phyloP scores from a whole-genome alignment of 352 stramenopile species.

The Phytophthora kernoviae region DNA sequence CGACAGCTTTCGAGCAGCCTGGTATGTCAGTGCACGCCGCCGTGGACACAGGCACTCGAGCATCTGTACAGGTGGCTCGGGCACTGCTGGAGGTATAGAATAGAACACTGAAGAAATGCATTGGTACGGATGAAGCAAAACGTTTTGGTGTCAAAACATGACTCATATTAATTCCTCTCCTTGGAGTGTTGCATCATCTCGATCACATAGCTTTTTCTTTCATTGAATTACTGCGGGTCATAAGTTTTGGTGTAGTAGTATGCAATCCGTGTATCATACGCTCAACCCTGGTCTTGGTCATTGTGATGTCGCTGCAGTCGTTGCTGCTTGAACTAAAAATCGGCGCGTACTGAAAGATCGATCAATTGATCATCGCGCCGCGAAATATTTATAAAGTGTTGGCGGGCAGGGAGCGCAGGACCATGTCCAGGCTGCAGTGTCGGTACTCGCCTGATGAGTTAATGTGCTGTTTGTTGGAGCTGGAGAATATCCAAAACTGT shows the following conservation, averaged over 20 bases:
- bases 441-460: slow-evolving; percentile 18
- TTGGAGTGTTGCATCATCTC: not conserved
- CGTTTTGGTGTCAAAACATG: not conserved
- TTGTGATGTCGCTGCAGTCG: slow-evolving; percentile 20
- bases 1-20: slow-evolving; percentile 80
- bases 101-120: not conserved
- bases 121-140: not conserved
- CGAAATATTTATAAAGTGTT: slow-evolving; percentile 56
- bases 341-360: slow-evolving; percentile 20
- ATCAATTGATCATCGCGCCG: slow-evolving; percentile 20
- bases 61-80: slow-evolving; percentile 50
- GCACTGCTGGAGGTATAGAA: slow-evolving; percentile 38
- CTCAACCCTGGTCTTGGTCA: slow-evolving; percentile 33
- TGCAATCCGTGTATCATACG: slow-evolving; percentile 37
- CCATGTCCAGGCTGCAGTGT: slow-evolving; percentile 30
- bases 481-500: slow-evolving; percentile 7
- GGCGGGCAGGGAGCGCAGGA: slow-evolving; percentile 31
- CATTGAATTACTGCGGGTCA: slow-evolving; percentile 11
- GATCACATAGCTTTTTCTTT: not conserved
- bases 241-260: slow-evolving; percentile 35
- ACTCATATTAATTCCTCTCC: not conserved
- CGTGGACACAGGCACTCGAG: slow-evolving; percentile 79
- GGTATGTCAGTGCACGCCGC: slow-evolving; percentile 85
- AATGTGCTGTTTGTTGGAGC: slow-evolving; percentile 1
- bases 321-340: slow-evolving; percentile 26